phyloP scores from a whole-genome alignment of 1,139 yeast genomes.

The Debaryomyces subglobosus region DNA sequence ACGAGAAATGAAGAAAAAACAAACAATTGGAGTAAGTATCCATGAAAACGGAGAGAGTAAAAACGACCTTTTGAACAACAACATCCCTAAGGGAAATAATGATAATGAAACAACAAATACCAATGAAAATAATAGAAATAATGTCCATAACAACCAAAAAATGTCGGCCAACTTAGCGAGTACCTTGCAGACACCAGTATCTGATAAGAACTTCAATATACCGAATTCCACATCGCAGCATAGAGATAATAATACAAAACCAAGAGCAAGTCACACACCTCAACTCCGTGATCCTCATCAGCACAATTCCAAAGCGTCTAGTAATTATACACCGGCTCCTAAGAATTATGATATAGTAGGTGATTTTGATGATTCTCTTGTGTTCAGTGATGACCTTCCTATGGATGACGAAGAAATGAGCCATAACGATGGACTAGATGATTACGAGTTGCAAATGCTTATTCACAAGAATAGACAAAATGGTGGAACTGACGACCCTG shows the following conservation, averaged over 20 bases:
- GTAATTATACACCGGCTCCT: constrained; percentile 13
- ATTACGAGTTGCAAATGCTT: constrained; percentile 31
- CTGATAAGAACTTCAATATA: neutral
- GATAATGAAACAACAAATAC: neutral
- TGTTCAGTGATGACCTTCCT: constrained; percentile 64
- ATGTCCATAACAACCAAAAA: neutral
- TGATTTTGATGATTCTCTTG: constrained; percentile 66
- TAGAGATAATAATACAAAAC: constrained; percentile 3
- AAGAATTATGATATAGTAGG: constrained; percentile 20
- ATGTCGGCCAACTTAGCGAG: neutral
- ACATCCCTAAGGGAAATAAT: neutral
- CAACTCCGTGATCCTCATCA: neutral
- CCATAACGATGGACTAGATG: constrained; percentile 28
- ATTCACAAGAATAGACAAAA: constrained; percentile 14
- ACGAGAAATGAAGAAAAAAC: constrained; percentile 28
- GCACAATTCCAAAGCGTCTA: neutral
- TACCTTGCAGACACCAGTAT: constrained; percentile 1
- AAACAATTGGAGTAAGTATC: constrained; percentile 11
- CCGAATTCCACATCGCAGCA: constrained; percentile 10
- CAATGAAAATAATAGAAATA: neutral
- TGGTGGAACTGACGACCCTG: constrained; percentile 14
- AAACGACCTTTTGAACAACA: constrained; percentile 3
- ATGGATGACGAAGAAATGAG: constrained; percentile 32
- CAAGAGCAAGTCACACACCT: neutral
- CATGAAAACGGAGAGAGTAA: constrained; percentile 6